phyloP scores from a whole-genome alignment of 805 yeast species.

The Ogataea paradorogensis region DNA sequence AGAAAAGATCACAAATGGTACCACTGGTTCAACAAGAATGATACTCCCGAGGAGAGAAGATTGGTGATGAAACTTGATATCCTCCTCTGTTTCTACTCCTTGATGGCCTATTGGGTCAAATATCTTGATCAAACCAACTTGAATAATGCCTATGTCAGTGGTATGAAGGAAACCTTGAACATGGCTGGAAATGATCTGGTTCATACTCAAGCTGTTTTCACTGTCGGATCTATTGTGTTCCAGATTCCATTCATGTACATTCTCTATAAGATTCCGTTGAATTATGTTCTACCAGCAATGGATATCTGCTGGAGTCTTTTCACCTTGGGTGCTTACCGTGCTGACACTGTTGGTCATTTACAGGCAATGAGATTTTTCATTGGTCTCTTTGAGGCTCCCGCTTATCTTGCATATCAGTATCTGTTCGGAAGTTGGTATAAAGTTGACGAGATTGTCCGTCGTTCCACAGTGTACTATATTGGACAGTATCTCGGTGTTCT shows the following conservation, averaged over 20 bases:
- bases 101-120: conserved; percentile 65
- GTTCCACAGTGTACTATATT: conserved; percentile 59
- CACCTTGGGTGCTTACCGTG: conserved; percentile 54
- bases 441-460: conserved; percentile 53
- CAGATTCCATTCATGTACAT: conserved; percentile 46
- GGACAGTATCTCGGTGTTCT: conserved; percentile 60
- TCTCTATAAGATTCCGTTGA: conserved; percentile 45
- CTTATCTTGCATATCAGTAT: conserved; percentile 58
- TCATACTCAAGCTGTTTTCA: conserved; percentile 27
- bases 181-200: conserved; percentile 27
- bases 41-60: conserved; percentile 46
- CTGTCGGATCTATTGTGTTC: conserved; percentile 52
- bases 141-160: conserved; percentile 60
- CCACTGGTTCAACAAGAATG: conserved; percentile 49
- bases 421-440: conserved; percentile 56
- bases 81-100: conserved; percentile 48
- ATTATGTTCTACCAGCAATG: conserved; percentile 49
- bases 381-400: conserved; percentile 66
- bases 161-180: conserved; percentile 53
- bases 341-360: conserved; percentile 46
- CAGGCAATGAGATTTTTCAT: conserved; percentile 61
- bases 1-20: conserved; percentile 41
- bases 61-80: conserved; percentile 52
- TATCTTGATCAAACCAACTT: conserved; percentile 58
- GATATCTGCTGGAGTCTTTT: conserved; percentile 67